Evolutionary conservation across 768 basidiomycete genomes (phyloP).

Genomic region (Termitomyces sp.): DNA sequence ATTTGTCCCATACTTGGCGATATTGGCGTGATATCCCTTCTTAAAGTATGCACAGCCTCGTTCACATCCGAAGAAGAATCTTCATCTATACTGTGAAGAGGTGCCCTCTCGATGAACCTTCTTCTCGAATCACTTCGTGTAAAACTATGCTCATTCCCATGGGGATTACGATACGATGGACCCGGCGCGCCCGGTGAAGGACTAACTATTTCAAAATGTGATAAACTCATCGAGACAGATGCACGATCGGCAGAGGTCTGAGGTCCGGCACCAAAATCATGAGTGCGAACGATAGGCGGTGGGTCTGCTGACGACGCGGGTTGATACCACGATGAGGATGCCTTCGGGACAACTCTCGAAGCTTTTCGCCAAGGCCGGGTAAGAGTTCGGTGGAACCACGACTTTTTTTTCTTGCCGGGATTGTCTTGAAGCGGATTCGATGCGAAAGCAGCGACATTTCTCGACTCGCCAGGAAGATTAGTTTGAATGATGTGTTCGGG

Average conservation of each 20-base stretch:
- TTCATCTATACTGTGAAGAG: constrained; percentile 34
- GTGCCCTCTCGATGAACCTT: constrained; percentile 20
- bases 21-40: background rate
- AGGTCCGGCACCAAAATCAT: constrained; percentile 14
- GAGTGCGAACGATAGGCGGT: constrained; percentile 11
- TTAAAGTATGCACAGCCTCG: constrained; percentile 19
- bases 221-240: constrained; percentile 26
- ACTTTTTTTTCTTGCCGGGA: constrained; percentile 27
- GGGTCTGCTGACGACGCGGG: constrained; percentile 6
- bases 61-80: constrained; percentile 22
- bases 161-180: background rate
- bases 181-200: constrained; percentile 13
- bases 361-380: constrained; percentile 21
- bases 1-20: constrained; percentile 5
- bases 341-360: constrained; percentile 6
- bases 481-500: constrained; percentile 7
- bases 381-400: constrained; percentile 34
- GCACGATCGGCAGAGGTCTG: constrained; percentile 16
- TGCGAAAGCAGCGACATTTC: constrained; percentile 3
- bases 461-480: background rate
- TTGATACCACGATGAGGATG: constrained; percentile 25
- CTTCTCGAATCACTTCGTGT: constrained; percentile 9
- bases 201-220: constrained; percentile 28
- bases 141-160: constrained; percentile 17
- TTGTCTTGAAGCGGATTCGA: constrained; percentile 15